Percentiles rank a stretch among this genome's conserved stretches.
Conservation (phyloP, 768 basidiomycete species). For the Hebeloma cylindrosporum region DNA sequence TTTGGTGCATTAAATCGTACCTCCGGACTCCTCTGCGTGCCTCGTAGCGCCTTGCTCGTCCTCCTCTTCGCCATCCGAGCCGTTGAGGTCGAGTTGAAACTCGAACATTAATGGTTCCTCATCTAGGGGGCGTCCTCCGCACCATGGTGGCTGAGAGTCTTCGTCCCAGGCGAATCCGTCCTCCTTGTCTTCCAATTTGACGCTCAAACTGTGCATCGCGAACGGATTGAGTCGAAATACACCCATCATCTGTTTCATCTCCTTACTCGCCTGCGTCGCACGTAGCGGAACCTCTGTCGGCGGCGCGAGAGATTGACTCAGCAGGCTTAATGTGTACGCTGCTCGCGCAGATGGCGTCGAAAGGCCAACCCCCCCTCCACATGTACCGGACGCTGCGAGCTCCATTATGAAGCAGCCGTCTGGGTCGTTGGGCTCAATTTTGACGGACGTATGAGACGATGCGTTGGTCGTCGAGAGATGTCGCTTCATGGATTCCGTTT, state of each 20-base stretch:
- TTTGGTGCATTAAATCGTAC: no score
- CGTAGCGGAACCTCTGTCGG: conserved; percentile 72
- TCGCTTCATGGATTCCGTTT: conserved; percentile 5
- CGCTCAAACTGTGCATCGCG: conserved; percentile 52
- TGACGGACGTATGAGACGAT: conserved; percentile 28
- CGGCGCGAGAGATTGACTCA: conserved; percentile 45
- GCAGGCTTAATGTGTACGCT: conserved; percentile 18
- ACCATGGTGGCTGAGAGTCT: conserved; percentile 34
- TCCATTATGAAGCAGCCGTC: conserved; percentile 48
- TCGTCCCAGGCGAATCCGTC: conserved; percentile 37
- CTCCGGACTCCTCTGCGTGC: no score
- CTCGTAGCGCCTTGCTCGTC: no score
- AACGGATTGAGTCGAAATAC: conserved; percentile 79
- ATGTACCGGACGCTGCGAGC: conserved; percentile 22
- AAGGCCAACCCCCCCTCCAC: neutral
- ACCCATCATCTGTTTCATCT: conserved; percentile 77
- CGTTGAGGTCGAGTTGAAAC: conserved; percentile 54
- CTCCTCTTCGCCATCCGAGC: conserved; percentile 12
- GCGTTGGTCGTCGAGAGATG: conserved; percentile 13
- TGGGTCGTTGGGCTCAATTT: conserved; percentile 40
- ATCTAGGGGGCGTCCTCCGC: conserved; percentile 56
- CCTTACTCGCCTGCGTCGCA: conserved; percentile 67
- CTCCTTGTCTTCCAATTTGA: conserved; percentile 7
- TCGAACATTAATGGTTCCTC: conserved; percentile 63
- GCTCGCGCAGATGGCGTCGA: conserved; percentile 10